Percentiles rank a stretch among this genome's conserved stretches.
phyloP scores from a whole-genome alignment of 768 basidiomycete genomes.

The Lyophyllum atratum region DNA sequence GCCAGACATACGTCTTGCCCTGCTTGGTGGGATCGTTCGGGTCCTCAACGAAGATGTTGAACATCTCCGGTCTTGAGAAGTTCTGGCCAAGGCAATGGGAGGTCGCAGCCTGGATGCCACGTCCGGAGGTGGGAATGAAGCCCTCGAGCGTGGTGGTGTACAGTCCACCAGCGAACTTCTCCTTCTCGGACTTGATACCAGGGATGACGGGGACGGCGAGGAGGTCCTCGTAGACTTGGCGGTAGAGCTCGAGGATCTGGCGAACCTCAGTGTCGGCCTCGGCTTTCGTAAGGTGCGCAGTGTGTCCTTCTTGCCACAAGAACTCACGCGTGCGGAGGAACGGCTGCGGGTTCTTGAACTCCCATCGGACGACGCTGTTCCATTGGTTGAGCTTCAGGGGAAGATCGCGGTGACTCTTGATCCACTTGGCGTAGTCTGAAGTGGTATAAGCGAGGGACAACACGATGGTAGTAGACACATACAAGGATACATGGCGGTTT shows the following conservation, averaged over 20 bases:
- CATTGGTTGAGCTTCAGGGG: conserved; percentile 98
- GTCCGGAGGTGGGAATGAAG: conserved; percentile 95
- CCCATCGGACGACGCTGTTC: conserved; percentile 99
- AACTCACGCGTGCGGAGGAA: conserved; percentile 99
- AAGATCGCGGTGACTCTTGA: conserved; percentile 94
- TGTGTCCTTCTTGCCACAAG: conserved; percentile 99
- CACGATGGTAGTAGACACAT: conserved; percentile 27
- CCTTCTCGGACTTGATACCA: conserved; percentile 97
- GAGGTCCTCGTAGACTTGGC: conserved; percentile 93
- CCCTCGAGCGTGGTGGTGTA: conserved; percentile 99
- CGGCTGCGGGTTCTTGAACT: conserved; percentile 99
- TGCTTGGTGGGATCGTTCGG: conserved; percentile 71
- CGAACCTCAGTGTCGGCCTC: conserved; percentile 93
- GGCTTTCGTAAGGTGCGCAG: conserved; percentile 83
- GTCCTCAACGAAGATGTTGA: conserved; percentile 96
- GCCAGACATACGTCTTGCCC: conserved; percentile 87
- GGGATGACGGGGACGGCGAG: conserved; percentile 97
- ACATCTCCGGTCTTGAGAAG: conserved; percentile 96
- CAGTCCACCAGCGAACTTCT: conserved; percentile 97
- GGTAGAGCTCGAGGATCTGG: conserved; percentile 94
- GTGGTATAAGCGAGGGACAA: not conserved
- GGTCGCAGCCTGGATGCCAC: conserved; percentile 97
- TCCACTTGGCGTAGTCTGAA: conserved; percentile 97
- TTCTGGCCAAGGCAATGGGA: conserved; percentile 99
- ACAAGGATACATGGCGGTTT: conserved; percentile 99